Evolutionary conservation across 2,329 filamentous ascomycete genomes (phyloP).

Genomic region (Curvularia verruculosa): DNA sequence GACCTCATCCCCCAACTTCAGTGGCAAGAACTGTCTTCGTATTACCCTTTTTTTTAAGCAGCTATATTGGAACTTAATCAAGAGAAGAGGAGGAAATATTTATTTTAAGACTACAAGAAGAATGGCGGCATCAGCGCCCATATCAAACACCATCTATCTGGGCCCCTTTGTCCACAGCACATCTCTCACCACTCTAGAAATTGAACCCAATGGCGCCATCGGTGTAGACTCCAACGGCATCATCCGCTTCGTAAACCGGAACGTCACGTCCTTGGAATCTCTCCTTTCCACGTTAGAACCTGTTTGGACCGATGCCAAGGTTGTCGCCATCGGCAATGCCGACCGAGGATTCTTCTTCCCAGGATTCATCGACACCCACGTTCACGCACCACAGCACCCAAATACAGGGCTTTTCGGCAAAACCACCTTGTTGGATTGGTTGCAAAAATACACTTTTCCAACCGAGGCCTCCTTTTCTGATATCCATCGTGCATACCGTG

Average conservation of each 20-base stretch:
- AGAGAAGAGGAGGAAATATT: not conserved
- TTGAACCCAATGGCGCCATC: constrained; percentile 54
- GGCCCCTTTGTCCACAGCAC: constrained; percentile 68
- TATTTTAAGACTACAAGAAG: constrained; percentile 16
- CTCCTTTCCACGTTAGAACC: constrained; percentile 16
- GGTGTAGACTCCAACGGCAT: constrained; percentile 60
- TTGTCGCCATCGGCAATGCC: constrained; percentile 51
- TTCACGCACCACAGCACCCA: constrained; percentile 93
- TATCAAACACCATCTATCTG: constrained; percentile 56
- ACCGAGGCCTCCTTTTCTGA: constrained; percentile 76
- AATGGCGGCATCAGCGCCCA: constrained; percentile 41
- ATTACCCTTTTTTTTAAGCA: not conserved
- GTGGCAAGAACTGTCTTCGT: not conserved
- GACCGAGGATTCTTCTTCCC: constrained; percentile 80
- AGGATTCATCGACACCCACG: constrained; percentile 89
- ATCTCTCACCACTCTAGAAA: constrained; percentile 57
- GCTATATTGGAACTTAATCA: not conserved
- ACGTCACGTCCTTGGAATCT: constrained; percentile 28
- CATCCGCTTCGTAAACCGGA: constrained; percentile 56
- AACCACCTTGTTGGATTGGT: constrained; percentile 89
- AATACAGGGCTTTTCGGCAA: constrained; percentile 95
- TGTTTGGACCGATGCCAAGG: constrained; percentile 51
- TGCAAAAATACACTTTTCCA: constrained; percentile 93
- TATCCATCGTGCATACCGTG: constrained; percentile 66
- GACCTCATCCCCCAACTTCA: not conserved